A percentile compares a stretch with the other conserved stretches of the same genome.
Conservation (phyloP, 768 basidiomycete species). For the Leccinum longicurvipes region DNA sequence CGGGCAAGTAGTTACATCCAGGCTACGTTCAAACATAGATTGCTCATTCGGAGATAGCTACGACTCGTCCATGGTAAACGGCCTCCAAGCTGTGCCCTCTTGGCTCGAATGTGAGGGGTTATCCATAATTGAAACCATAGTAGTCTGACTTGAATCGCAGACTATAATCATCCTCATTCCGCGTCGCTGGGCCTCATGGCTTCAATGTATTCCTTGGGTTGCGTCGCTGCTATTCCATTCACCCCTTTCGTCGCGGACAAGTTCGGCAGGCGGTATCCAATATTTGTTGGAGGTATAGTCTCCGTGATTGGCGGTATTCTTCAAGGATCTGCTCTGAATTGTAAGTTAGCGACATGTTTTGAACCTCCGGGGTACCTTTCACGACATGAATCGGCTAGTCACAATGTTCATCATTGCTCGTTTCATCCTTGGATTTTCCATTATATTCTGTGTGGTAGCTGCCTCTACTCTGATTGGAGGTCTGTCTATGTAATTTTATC, state of each 20-base stretch:
- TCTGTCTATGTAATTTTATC: not conserved
- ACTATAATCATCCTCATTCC: not conserved
- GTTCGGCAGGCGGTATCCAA: not conserved
- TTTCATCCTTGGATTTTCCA: not conserved
- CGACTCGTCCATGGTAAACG: not conserved
- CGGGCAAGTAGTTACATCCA: not conserved
- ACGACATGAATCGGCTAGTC: not conserved
- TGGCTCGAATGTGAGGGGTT: not conserved
- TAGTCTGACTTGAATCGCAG: not conserved
- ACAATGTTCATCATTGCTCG: not conserved
- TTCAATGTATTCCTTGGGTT: not conserved
- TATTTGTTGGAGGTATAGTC: not conserved
- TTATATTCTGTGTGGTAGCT: not conserved
- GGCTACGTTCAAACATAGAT: slow-evolving; percentile 17
- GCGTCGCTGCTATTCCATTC: not conserved
- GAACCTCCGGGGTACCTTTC: not conserved
- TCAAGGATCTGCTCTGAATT: not conserved
- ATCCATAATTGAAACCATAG: not conserved
- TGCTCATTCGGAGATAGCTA: not conserved
- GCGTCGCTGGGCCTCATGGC: not conserved
- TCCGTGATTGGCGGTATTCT: not conserved
- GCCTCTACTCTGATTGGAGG: not conserved
- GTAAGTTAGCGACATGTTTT: not conserved
- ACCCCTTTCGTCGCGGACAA: not conserved
- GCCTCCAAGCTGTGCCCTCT: not conserved